A percentile compares a stretch with the other conserved stretches of the same genome.
phyloP scores from a whole-genome alignment of 495 filamentous ascomycete species.

The Schizothecium vesticola region DNA sequence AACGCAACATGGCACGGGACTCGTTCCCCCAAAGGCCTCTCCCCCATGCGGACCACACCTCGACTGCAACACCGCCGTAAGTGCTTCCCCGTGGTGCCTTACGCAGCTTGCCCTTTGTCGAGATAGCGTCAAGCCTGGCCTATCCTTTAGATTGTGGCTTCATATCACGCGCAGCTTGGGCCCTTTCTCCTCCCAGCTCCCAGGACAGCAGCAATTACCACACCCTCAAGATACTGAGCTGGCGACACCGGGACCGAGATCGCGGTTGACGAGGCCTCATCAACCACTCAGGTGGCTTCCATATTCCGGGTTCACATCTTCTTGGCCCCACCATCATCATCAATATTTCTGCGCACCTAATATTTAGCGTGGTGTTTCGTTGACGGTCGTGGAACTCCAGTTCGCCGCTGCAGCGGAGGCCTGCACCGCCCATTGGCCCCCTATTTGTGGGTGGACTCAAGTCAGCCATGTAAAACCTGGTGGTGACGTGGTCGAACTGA shows the following conservation, averaged over 20 bases:
- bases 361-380: not conserved
- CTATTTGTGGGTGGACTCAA: not conserved
- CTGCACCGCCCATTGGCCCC: too few relatives aligned
- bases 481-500: not conserved
- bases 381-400: not conserved
- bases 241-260: not conserved
- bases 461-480: not conserved
- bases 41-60: not conserved
- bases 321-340: conserved; percentile 20
- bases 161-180: not conserved
- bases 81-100: not conserved
- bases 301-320: conserved; percentile 27
- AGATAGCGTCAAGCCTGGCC: not conserved
- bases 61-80: not conserved
- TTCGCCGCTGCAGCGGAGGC: too few relatives aligned
- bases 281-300: conserved; percentile 2
- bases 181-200: not conserved
- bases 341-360: not conserved
- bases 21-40: not conserved
- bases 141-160: not conserved
- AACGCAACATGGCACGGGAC: not conserved
- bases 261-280: not conserved
- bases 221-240: not conserved
- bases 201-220: not conserved
- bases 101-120: not conserved